Percentiles rank a stretch among this genome's conserved stretches.
These are phyloP conservation scores for Phytopythium montanum DNA, from an alignment of 352 stramenopile genomes.

Conservation along the genomic window DNA sequence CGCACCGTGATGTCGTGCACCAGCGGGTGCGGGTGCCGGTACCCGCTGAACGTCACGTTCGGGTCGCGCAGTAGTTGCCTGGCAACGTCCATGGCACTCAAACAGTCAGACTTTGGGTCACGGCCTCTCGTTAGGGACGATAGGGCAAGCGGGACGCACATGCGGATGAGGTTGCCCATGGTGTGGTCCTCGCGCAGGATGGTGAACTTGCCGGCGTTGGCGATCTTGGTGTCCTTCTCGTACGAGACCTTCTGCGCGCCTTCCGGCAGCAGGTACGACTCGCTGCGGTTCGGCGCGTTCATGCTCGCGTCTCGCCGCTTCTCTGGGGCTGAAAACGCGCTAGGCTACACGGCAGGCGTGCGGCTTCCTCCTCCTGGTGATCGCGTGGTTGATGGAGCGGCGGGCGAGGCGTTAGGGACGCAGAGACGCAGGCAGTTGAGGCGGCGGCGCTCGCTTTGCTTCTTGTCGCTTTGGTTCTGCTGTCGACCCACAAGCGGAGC, in stretches of 20 bases:
- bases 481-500: background rate
- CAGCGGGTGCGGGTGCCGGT: conserved; percentile 96
- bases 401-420: too few relatives aligned
- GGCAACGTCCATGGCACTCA: background rate
- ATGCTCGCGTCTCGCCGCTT: conserved; percentile 25
- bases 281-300: conserved; percentile 81
- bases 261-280: conserved; percentile 85
- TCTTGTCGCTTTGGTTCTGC: background rate
- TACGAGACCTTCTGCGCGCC: conserved; percentile 92
- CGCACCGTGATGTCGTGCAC: conserved; percentile 95
- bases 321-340: too few relatives aligned
- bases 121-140: background rate
- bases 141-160: conserved; percentile 58
- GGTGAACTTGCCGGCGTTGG: conserved; percentile 96
- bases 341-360: too few relatives aligned
- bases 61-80: conserved; percentile 87
- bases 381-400: too few relatives aligned
- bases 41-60: conserved; percentile 93
- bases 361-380: too few relatives aligned
- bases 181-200: conserved; percentile 99
- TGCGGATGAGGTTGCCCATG: conserved; percentile 96
- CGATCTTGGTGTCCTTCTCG: conserved; percentile 96
- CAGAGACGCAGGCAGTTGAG: background rate
- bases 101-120: background rate
- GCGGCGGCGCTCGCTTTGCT: background rate